Percentiles rank a stretch among this genome's conserved stretches.
Evolutionary conservation across 805 yeast species (phyloP).

Genomic region (Metschnikowia similis): DNA sequence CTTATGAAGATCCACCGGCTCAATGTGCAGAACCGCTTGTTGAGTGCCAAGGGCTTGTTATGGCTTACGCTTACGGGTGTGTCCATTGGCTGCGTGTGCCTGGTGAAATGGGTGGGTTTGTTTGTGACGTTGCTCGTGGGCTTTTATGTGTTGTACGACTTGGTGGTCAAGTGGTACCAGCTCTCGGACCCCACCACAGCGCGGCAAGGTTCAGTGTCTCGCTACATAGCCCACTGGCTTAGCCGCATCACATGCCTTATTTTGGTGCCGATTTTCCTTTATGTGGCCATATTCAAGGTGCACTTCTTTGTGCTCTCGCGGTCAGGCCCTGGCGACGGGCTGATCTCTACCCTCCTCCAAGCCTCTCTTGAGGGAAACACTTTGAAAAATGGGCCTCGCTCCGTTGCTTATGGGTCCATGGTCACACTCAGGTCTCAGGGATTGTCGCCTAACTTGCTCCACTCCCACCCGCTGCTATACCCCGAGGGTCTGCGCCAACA

Average conservation of each 20-base stretch:
- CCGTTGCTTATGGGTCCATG: conserved; percentile 57
- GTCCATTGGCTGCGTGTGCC: conserved; percentile 77
- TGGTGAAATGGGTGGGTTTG: conserved; percentile 83
- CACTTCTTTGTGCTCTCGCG: conserved; percentile 74
- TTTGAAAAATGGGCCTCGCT: conserved; percentile 62
- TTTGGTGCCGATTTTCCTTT: conserved; percentile 65
- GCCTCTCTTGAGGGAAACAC: conserved; percentile 71
- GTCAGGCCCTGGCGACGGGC: conserved; percentile 91
- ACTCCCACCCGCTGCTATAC: conserved; percentile 80
- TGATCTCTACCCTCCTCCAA: conserved; percentile 86
- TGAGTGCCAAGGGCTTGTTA: conserved; percentile 37
- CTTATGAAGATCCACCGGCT: conserved; percentile 46
- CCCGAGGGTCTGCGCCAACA: conserved; percentile 94
- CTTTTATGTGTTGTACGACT: conserved; percentile 51
- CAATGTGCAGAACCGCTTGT: conserved; percentile 33
- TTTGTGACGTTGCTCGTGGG: conserved; percentile 63
- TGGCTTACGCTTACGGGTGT: conserved; percentile 65
- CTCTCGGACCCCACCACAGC: background rate
- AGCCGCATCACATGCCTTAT: conserved; percentile 64
- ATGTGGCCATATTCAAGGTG: conserved; percentile 67
- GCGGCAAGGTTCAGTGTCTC: background rate
- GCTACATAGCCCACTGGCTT: conserved; percentile 64
- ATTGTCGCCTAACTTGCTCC: conserved; percentile 69
- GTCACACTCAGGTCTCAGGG: conserved; percentile 70
- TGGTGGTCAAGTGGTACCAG: conserved; percentile 43